Conservation (phyloP, 1,139 yeast species). For the Candida pseudoviswanathii region DNA sequence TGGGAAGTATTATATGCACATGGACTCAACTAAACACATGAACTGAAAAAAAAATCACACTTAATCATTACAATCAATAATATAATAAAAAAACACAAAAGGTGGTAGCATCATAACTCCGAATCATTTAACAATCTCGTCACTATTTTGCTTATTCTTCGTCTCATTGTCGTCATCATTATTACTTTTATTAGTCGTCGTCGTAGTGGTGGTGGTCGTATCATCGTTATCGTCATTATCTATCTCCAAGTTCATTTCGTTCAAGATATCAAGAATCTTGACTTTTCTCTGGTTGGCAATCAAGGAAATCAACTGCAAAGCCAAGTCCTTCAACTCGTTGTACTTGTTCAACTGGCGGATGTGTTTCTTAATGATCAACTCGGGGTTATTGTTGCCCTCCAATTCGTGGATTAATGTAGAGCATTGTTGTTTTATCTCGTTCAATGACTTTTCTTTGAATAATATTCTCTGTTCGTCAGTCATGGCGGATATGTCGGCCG, state of each 20-base stretch:
- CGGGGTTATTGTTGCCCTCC: constrained; percentile 32
- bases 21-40: too few species aligned
- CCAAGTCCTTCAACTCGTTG: constrained; percentile 53
- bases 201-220: too few species aligned
- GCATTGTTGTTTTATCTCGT: constrained; percentile 40
- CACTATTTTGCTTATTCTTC: not conserved
- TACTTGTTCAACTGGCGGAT: constrained; percentile 45
- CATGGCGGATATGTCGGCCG: not conserved
- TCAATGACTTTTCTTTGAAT: constrained; percentile 28
- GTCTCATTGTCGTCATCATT: too few species aligned
- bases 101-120: too few species aligned
- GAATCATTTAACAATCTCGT: not conserved
- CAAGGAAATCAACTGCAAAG: constrained; percentile 49
- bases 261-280: constrained; percentile 42
- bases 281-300: constrained; percentile 52
- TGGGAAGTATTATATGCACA: too few species aligned
- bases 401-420: constrained; percentile 37
- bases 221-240: constrained; percentile 15
- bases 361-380: constrained; percentile 44
- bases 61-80: too few species aligned
- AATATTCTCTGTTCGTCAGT: constrained; percentile 15
- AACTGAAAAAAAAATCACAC: too few species aligned
- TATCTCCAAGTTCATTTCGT: constrained; percentile 24
- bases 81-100: too few species aligned
- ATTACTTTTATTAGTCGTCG: not conserved